Evolutionary conservation across 2,329 filamentous ascomycete species (phyloP), one percentile per base, ranked within the genome.

Genomic region (Pseudogymnoascus sp.): DNA sequence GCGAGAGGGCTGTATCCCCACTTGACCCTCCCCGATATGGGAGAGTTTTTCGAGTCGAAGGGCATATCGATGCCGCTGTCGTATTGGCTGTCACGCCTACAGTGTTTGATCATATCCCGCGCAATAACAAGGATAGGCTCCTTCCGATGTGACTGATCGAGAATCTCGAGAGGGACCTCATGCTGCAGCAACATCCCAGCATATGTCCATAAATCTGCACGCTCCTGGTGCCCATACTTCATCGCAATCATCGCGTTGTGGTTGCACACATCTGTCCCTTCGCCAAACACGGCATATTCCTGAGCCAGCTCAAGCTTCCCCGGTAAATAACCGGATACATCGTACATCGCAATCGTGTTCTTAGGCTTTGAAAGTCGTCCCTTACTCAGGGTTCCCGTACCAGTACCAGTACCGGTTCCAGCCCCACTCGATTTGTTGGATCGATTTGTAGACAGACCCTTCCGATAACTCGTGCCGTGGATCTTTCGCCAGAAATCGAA

Each of bases 171-270:
- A 1, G 89, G 89, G 28, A 92, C 86, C 49, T 91, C 85, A 67
- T 90, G 89, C 66, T 86, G 85, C 52, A 97, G 77, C 5, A 97
- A 79, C 63, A 97, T 78, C 16, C 85, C 87, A 62, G 91, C 80
- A 66, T 97, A 88, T 58, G 84, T 84, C 94, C 94, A 99, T 5
- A 96, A 84, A 67, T 91, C 85, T 25, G 89, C 87, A 30, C 95
- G 75, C 66, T 96, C 90, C 12, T 79, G 73, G 66, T 85, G 83
- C 4, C 88, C 90, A 67, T 88, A 82, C 65, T 84, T 86, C 67
- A 85, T 81, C 7, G 93, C 92, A 52, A 95, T 85, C 1, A 77
- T 76, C 7, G 92, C 90, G 73, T 99, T 99, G 69, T 95, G 88
- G 49, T 84, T 80, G 74, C 93, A 97, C 3, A 96, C 85, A 38